Conservation (phyloP, 352 stramenopile species). For the Aphanomyces stellatus region DNA sequence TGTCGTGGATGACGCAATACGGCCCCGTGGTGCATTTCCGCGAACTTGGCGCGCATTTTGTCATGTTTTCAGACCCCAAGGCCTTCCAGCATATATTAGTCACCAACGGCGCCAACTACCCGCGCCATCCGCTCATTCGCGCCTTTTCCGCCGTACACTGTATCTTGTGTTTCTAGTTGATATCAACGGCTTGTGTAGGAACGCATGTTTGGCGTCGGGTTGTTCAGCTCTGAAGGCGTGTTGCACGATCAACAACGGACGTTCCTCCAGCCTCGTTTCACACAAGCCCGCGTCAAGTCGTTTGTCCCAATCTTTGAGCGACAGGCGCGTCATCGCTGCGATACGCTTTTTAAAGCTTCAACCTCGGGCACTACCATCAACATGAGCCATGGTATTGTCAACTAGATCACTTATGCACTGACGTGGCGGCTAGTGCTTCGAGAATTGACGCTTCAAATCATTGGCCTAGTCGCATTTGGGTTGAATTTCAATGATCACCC, state of each 20-base stretch:
- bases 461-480: too few species aligned
- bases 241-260: not conserved
- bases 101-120: not conserved
- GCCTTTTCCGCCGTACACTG: too few species aligned
- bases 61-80: not conserved
- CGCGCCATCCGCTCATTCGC: too few species aligned
- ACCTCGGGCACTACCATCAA: too few species aligned
- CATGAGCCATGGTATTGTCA: too few species aligned
- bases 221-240: not conserved
- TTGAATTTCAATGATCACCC: too few species aligned
- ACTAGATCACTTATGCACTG: too few species aligned
- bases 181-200: not conserved
- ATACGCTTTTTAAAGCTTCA: too few species aligned
- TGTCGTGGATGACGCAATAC: not conserved
- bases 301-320: slow-evolving; percentile 8
- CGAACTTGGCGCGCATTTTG: not conserved
- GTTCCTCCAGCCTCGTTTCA: not conserved
- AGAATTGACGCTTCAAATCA: too few species aligned
- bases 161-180: too few species aligned
- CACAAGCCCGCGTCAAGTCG: not conserved
- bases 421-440: too few species aligned
- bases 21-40: not conserved
- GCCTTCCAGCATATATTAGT: not conserved
- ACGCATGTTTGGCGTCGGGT: not conserved
- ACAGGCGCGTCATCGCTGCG: too few species aligned